Evolutionary conservation across 1,284 basidiomycete species (phyloP), one percentile per base, ranked within the genome.

Genomic region (Irpex sp.): DNA sequence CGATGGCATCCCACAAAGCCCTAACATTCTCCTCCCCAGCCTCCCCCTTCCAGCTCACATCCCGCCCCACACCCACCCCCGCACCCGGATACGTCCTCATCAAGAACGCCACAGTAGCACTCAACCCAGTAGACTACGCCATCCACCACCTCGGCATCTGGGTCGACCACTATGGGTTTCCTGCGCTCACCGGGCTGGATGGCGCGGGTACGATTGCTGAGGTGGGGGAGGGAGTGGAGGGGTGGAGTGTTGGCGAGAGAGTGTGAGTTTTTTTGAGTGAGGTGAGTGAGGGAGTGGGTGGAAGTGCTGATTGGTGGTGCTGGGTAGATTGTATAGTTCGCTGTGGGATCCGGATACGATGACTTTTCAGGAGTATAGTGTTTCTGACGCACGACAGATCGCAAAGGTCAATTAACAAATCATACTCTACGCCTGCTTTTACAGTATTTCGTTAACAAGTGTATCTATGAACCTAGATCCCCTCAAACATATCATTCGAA

Each of bases 291-390:
- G 23, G 23, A 23, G 23, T n/a, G n/a, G n/a, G n/a, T n/a, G 23
- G 23, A 23, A 23, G 23, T 23, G 23, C 23, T 23, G 23, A 23
- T 23, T 23, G 23, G 23, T 23, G 23, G 23, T 2, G 23, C 4
- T 23, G 2, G 23, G 23, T 23, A 23, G 23, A 23, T 23, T 23
- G 23, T 49, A 58, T 47, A 19, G 49, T 8, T 19, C 33, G 16
- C 14, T 7, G 9, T 67, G 58, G 5, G 54, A 23, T 9, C 49
- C 47, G 7, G 51, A 64, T 10, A 56, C 51, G 12, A 60, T 59
- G 16, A 60, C 64, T 3, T 67, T 67, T 59, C 68, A 70, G 57
- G 63, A 70, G 35, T 68, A 67, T 28, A 52, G 58, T 0, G 14
- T 62, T 16, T 49, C 59, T 7, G n/a, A 52, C 9, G 62, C 62